These are phyloP conservation scores for Coelastrella sp. DNA, from an alignment of 139 green algal species.

Conservation along the genomic window DNA sequence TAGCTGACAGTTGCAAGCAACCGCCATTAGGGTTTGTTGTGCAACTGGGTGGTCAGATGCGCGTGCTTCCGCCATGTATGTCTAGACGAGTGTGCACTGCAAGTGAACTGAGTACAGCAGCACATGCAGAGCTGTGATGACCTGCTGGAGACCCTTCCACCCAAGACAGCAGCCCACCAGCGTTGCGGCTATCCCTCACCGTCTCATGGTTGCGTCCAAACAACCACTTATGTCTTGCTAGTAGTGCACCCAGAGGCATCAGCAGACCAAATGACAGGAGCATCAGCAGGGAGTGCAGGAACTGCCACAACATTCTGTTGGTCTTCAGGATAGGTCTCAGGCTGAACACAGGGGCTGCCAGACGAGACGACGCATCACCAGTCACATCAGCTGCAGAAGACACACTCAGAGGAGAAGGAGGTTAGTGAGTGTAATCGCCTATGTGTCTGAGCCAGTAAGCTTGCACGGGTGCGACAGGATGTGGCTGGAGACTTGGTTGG, in stretches of 20 bases:
- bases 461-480: too few species aligned
- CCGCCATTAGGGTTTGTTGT: slow-evolving; percentile 6
- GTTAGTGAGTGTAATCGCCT: too few species aligned
- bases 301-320: slow-evolving; percentile 38
- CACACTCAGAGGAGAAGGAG: too few species aligned
- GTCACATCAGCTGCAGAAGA: background rate
- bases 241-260: slow-evolving; percentile 40
- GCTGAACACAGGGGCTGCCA: background rate
- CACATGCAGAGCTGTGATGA: too few species aligned
- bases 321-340: background rate
- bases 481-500: too few species aligned
- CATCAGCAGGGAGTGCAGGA: slow-evolving; percentile 46
- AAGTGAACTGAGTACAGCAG: too few species aligned
- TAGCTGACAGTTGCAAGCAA: too few species aligned
- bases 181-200: background rate
- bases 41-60: background rate
- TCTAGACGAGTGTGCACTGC: too few species aligned
- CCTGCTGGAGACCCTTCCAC: too few species aligned
- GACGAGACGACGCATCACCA: background rate
- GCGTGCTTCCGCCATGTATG: too few species aligned
- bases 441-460: too few species aligned
- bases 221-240: slow-evolving; percentile 48
- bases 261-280: slow-evolving; percentile 32
- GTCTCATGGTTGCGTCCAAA: slow-evolving; percentile 30
- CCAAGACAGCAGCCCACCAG: too few species aligned